Evolutionary conservation across 306 rosid species (phyloP), one percentile per base, ranked within the genome.

Genomic region (Carpinus viminea): DNA sequence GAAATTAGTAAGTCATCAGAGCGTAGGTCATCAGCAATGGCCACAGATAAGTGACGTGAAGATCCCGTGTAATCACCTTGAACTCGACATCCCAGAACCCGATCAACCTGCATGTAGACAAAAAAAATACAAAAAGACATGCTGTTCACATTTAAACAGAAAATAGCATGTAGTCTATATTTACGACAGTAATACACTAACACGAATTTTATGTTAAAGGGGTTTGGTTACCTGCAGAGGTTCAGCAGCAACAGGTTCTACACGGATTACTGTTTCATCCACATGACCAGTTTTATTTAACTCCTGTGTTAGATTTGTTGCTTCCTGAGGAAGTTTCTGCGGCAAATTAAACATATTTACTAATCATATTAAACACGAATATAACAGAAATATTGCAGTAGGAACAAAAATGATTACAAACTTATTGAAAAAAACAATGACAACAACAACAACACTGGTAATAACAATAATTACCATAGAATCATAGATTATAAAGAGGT

Each of bases 41-140:
- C 71, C 89, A 83, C 86, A 59, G 91, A 60, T 83, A 85, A 83
- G 66, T 70, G 86, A 43, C 54, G 82, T 55, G 83, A 57, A 76
- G 92, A 81, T 70, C 83, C 80, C 51, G 51, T 75, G 73, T 81
- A 74, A 75, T 84, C 83, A 71, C 87, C 92, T 43, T 79, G 89
- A 84, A 91, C 81, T 80, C 96, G 97, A 83, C 99, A 96, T 61
- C 99, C 99, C 77, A 96, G 82, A 82, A 96, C 92, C 71, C 96
- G 94, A 85, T 93, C 99, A 75, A 96, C 97, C 99, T 96, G 89
- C 74, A 86, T 80, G 56, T 28, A 69, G 74, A 79, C 50, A 80
- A 7, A 77, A 74, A 82, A 41, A 72, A 75, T 55, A 20, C 47
- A 72, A 53, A 31, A 83, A 74, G 73, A 71, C 81, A 81, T 34